A percentile compares a stretch with the other conserved stretches of the same genome.
Conservation (phyloP, 768 basidiomycete species). For the Lentinula edodes region DNA sequence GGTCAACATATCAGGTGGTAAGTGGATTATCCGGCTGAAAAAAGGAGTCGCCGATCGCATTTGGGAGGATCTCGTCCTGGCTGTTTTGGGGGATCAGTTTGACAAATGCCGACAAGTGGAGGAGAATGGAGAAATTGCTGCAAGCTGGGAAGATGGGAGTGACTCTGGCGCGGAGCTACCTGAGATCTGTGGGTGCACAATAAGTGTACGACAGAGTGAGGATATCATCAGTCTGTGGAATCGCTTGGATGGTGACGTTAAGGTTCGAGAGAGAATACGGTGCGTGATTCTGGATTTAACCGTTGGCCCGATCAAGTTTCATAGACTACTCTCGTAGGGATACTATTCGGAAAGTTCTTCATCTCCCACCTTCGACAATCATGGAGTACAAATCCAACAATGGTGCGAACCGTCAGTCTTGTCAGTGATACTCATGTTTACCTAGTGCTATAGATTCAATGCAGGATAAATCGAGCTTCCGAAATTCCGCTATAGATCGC, state of each 20-base stretch:
- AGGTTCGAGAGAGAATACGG: conserved; percentile 78
- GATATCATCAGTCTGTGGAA: conserved; percentile 96
- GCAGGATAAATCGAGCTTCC: conserved; percentile 84
- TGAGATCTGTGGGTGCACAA: conserved; percentile 92
- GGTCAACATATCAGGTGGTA: conserved; percentile 80
- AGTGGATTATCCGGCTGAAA: conserved; percentile 91
- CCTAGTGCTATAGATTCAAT: conserved; percentile 58
- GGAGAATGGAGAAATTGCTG: conserved; percentile 23
- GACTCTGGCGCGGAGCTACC: conserved; percentile 49
- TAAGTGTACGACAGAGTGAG: conserved; percentile 89
- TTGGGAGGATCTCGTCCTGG: conserved; percentile 87
- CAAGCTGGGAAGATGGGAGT: conserved; percentile 29
- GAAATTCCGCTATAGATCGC: conserved; percentile 55
- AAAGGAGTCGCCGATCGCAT: conserved; percentile 88
- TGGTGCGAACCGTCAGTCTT: conserved; percentile 35
- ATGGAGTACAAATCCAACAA: conserved; percentile 97
- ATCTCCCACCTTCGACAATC: conserved; percentile 68
- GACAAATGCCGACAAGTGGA: conserved; percentile 52
- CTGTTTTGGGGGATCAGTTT: conserved; percentile 88
- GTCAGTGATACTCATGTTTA: conserved; percentile 3
- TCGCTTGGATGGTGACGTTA: conserved; percentile 69
- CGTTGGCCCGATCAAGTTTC: neutral
- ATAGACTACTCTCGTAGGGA: conserved; percentile 44
- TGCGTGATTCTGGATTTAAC: conserved; percentile 29
- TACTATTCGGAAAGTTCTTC: conserved; percentile 69